Evolutionary conservation across 73 alveolate species (phyloP), one percentile per base, ranked within the genome.

Genomic region (Durusdinium trenchii): DNA sequence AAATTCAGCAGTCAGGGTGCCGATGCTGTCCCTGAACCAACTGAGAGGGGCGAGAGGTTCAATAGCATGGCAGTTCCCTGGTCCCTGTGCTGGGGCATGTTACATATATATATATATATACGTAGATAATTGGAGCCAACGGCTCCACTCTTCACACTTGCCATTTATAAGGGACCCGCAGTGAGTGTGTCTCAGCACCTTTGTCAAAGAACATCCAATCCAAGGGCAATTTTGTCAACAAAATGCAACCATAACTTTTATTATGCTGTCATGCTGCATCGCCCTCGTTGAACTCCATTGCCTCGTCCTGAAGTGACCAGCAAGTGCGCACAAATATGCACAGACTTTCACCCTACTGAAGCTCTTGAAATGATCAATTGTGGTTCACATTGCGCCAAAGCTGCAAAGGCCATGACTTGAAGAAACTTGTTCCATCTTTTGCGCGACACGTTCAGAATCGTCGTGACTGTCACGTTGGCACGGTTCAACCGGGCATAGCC

Each of bases 401-500:
- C 40, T 43, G 36, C 98, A n/a, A 91, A 67, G 57, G 78, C 90
- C 98, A 91, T 36, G 86, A 42, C 45, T 42, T 28, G 61, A 38
- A 91, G 78, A 57, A 91, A 91, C 38, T 45, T 76, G 47, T 75
- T 14, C 98, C 98, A 91, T 36, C 89, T 76, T 76, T 35, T 67
- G 52, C 98, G 87, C 45, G 98, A 69, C 54, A 91, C 75, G 60
- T 54, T n/a, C 36, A 61, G 52, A 57, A 91, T 23, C 26, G 98
- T 91, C 46, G 10, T 50, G 30, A 89, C 89, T 4, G 98, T 91
- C 36, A 91, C 82, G 75, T 76, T 78, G n/a, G 98, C 98, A 14
- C 98, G 98, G 98, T 91, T 91, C 82, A 91, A 47, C 78, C 98
- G 98, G 2, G 98, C 98, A 43, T 91, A 91, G 90, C 98, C 98